Evolutionary conservation across 306 rosid species (phyloP), one percentile per base, ranked within the genome.

Genomic region (Calophaca sinica): DNA sequence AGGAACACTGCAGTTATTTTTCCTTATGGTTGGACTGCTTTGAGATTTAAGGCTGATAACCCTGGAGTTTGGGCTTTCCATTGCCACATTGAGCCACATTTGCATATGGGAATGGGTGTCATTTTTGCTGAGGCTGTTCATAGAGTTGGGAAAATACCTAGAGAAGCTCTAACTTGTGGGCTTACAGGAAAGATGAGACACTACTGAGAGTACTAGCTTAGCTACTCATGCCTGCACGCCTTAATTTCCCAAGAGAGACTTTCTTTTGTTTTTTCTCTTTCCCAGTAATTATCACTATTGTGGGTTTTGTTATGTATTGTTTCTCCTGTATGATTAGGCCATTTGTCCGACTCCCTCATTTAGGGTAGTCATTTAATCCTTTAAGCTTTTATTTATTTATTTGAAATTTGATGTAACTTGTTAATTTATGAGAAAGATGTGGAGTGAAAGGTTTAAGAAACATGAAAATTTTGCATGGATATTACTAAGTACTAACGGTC

Each of bases 101-200:
- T 93, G 81, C 97, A 91, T 41, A 89, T 93, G 98, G 98, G 98
- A 0, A 93, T 93, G 98, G 98, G 98, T 7, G 89, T 89, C 2
- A 55, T 93, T 10, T 89, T 93, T 11, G 91, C 91, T 2, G 86
- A 87, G 55, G 96, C 68, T 2, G 86, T 85, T 68, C 72, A 85
- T 0, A 73, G 57, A 20, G 82, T 93, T 0, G 45, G 74, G 1
- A 73, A 9, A 0, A 78, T 91, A 1, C 97, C 96, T 0, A 1
- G 0, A 0, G 60, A 85, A 11, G 96, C 93, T 39, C 46, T 91
- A 46, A 66, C 82, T 31, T 93, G 98, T 35, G 96, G 97, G 0
- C 61, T 63, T 15, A 91, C 86, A 0, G 91, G 75, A 0, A 78
- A 66, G 15, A 15, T 36, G 78, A 62, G 68, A 1, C 73, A 46